Evolutionary conservation across 129 eudicot species (phyloP).

Genomic region (Heracleum sosnowskyi): DNA sequence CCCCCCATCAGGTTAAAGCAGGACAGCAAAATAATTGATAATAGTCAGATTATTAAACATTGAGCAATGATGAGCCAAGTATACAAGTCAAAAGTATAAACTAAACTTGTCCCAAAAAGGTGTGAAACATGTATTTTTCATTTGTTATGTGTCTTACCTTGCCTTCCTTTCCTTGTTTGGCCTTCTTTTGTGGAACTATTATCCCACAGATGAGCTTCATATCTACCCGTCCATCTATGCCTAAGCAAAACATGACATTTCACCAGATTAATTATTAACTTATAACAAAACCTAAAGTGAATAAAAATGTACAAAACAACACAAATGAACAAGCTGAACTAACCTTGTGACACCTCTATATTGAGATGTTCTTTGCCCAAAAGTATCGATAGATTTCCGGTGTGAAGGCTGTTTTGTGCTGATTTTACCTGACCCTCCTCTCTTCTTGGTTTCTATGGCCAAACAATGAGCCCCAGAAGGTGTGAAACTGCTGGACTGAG

Average conservation of each 20-base stretch:
- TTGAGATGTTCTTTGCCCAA: slow-evolving; percentile 59
- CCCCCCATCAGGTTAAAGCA: slow-evolving; percentile 21
- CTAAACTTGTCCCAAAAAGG: background rate
- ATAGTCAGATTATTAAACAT: slow-evolving; percentile 19
- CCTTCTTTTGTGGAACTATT: slow-evolving; percentile 95
- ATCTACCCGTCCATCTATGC: slow-evolving; percentile 96
- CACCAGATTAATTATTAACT: background rate
- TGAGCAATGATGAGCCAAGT: slow-evolving; percentile 7
- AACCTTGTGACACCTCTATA: slow-evolving; percentile 63
- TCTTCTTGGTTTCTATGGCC: slow-evolving; percentile 28
- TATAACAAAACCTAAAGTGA: background rate
- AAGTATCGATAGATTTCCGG: slow-evolving; percentile 46
- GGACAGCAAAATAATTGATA: slow-evolving; percentile 20
- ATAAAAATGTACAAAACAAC: background rate
- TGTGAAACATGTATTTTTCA: background rate
- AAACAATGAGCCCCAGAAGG: slow-evolving; percentile 3
- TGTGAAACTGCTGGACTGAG: slow-evolving; percentile 44
- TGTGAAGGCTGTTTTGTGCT: slow-evolving; percentile 35
- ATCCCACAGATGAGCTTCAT: slow-evolving; percentile 95
- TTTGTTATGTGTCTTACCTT: slow-evolving; percentile 36
- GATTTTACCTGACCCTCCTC: slow-evolving; percentile 27
- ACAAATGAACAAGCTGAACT: background rate
- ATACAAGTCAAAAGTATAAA: slow-evolving; percentile 16
- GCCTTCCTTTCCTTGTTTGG: slow-evolving; percentile 88
- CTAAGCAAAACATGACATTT: slow-evolving; percentile 16